Conservation (phyloP, 2,329 filamentous ascomycete genomes). For the Colletotrichum sansevieriae region DNA sequence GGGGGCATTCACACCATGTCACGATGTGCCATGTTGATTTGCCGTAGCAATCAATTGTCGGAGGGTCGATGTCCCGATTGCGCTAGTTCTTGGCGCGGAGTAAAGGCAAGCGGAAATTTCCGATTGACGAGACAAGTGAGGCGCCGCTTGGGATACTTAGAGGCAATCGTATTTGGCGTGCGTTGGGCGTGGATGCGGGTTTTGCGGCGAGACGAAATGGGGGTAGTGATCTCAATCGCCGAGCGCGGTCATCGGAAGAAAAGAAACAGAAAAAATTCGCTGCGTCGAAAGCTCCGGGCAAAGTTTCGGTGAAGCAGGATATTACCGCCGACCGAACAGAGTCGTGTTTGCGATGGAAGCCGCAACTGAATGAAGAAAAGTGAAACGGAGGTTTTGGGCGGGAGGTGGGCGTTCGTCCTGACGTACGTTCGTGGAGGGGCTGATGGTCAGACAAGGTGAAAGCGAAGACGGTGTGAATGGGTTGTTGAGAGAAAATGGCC, state of each 20-base stretch:
- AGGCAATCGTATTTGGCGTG: not conserved
- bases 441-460: constrained; percentile 20
- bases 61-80: not conserved
- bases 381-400: constrained; percentile 37
- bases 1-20: constrained; percentile 19
- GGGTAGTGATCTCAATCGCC: not conserved
- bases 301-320: constrained; percentile 10
- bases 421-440: constrained; percentile 23
- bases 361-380: constrained; percentile 17
- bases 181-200: constrained; percentile 1
- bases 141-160: no score
- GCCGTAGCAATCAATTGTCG: not conserved
- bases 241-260: constrained; percentile 1
- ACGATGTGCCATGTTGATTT: constrained; percentile 23
- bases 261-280: not conserved
- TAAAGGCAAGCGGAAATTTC: not conserved
- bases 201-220: constrained; percentile 3
- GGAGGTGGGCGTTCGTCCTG: constrained; percentile 37
- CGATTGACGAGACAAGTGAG: constrained; percentile 5
- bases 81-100: constrained; percentile 7
- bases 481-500: no score
- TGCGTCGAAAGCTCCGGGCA: constrained; percentile 9
- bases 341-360: constrained; percentile 29
- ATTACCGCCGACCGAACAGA: constrained; percentile 2
- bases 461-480: constrained; percentile 5